Conservation (phyloP, 1,284 basidiomycete species). For the Porodaedalea pini region DNA sequence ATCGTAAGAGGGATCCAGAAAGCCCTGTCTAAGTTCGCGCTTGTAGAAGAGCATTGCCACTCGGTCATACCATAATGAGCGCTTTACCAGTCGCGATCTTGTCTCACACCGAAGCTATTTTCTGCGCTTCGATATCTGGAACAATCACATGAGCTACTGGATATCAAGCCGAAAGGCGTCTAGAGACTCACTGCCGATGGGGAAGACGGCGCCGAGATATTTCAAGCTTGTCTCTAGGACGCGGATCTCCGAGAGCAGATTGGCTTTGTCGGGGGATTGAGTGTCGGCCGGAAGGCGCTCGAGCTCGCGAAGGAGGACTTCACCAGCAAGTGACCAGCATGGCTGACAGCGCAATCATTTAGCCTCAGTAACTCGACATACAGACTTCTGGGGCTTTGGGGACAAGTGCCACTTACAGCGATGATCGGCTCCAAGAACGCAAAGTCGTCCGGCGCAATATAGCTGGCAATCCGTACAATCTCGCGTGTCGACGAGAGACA, state of each 20-base stretch:
- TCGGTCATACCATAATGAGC: too few species aligned
- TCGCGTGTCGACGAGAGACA: slow-evolving; percentile 13
- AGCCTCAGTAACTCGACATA: neutral
- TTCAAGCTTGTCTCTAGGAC: slow-evolving; percentile 6
- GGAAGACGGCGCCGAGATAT: slow-evolving; percentile 12
- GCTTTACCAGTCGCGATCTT: neutral
- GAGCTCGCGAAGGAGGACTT: slow-evolving; percentile 11
- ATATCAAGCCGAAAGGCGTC: neutral
- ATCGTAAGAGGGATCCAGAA: too few species aligned
- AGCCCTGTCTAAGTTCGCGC: too few species aligned
- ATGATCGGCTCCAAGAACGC: slow-evolving; percentile 19
- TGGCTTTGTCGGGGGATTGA: neutral
- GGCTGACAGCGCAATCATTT: neutral
- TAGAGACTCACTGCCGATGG: slow-evolving; percentile 14
- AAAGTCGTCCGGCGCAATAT: slow-evolving; percentile 1
- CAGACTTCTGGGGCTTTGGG: neutral
- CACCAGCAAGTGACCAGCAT: slow-evolving; percentile 15
- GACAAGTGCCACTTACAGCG: slow-evolving; percentile 1
- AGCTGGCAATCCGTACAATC: slow-evolving; percentile 7
- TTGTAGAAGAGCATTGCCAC: too few species aligned
- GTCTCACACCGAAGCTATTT: neutral
- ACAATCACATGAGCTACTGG: neutral
- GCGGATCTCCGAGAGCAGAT: slow-evolving; percentile 3
- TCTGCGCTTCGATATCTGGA: neutral
- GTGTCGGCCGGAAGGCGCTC: neutral